Evolutionary conservation across 1,284 basidiomycete genomes (phyloP), one percentile per base, ranked within the genome.

Genomic region (Ustilago curta): DNA sequence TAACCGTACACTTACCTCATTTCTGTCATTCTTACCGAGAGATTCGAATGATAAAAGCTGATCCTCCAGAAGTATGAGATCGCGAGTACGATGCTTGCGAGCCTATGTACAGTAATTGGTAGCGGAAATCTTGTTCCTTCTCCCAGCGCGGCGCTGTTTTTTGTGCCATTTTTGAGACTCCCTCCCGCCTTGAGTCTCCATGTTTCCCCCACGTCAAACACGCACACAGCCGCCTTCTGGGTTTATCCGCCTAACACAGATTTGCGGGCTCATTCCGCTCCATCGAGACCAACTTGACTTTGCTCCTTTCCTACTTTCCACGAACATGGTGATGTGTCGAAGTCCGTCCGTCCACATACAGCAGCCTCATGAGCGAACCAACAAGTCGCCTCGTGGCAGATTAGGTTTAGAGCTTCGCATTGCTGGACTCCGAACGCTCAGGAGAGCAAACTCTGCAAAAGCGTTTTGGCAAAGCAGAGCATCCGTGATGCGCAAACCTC

Each of bases 211-310:
- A 32, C 40, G 52, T 40, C 27, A 19, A 54, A 23, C 27, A 8
- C 11, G 25, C 12, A 27, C 3, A 27, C 11, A 27, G 18, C 43
- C 18, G 43, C 54, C 27, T 45, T 16, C 42, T n/a, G 9, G 9
- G 18, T 43, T 37, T 25, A 16, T 25, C 23, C 19, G 21, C 35
- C 35, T 14, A 16, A 11, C 35, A 21, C 21, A 16, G 4, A 2
- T 51, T 35, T 62, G 47, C 53, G 53, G 53, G 25, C 39, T 42
- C 35, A 59, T 11, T 29, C 47, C 47, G 49, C 58, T 35, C 12
- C 35, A 37, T 16, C 35, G 35, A 37, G 35, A 45, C 19, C 52
- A 40, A n/a, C 9, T 12, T 27, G 42, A 21, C 19, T 18, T 55
- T 40, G 11, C 25, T 23, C 32, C 35, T 37, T 37, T 37, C 27